Conservation (phyloP, 768 basidiomycete species). For the Scleroderma bovista region DNA sequence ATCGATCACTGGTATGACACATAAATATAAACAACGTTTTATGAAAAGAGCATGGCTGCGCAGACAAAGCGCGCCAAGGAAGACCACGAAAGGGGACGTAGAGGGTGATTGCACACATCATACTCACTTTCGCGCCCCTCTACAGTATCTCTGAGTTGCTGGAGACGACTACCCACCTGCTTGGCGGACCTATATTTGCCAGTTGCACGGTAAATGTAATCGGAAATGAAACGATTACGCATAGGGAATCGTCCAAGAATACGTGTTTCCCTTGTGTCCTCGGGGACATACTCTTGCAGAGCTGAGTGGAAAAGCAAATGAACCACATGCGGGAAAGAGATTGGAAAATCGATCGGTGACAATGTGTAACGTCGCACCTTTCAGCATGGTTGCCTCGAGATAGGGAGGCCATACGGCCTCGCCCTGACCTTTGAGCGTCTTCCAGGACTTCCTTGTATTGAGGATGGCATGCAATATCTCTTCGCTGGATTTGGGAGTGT, state of each 20-base stretch:
- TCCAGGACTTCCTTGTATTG: conserved; percentile 69
- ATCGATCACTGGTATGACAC: conserved; percentile 31
- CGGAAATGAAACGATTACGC: conserved; percentile 76
- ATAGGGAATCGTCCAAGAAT: conserved; percentile 72
- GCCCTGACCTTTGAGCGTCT: conserved; percentile 57
- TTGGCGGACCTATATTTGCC: conserved; percentile 69
- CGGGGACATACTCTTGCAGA: conserved; percentile 66
- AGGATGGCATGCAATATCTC: conserved; percentile 66
- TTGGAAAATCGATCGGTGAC: conserved; percentile 1
- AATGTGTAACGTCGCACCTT: conserved; percentile 42
- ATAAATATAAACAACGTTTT: conserved; percentile 23
- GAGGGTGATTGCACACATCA: not conserved
- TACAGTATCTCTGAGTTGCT: conserved; percentile 70
- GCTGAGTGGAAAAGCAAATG: conserved; percentile 35
- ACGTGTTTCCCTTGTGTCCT: conserved; percentile 67
- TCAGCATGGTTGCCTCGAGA: conserved; percentile 70
- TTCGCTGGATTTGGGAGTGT: conserved; percentile 20
- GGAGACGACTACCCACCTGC: conserved; percentile 76
- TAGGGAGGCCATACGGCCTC: conserved; percentile 79
- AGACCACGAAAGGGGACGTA: not conserved
- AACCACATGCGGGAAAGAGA: conserved; percentile 14
- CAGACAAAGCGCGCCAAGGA: conserved; percentile 19
- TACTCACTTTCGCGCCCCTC: conserved; percentile 66
- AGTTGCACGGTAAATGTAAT: conserved; percentile 65
- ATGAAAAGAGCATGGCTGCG: conserved; percentile 17